phyloP scores from a whole-genome alignment of 257 asterid genomes.

The Dorcoceras hygrometricum region DNA sequence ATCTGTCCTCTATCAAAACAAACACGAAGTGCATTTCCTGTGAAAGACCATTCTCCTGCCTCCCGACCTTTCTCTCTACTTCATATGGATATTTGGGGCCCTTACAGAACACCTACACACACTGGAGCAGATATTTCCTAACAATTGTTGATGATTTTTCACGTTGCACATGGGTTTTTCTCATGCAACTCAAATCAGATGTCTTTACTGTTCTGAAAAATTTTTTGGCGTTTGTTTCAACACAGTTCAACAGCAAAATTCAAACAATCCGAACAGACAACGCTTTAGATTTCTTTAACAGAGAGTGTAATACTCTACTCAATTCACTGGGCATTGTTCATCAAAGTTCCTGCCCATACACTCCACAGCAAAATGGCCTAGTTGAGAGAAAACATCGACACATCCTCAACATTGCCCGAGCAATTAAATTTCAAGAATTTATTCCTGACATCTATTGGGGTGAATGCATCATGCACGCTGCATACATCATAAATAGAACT shows the following conservation, averaged over 20 bases:
- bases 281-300: neutral
- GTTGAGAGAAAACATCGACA: neutral
- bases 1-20: no score
- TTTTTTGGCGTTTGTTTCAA: neutral
- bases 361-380: neutral
- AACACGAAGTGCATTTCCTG: no score
- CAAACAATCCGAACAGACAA: neutral
- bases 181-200: neutral
- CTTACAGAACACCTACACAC: neutral
- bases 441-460: no score
- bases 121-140: neutral
- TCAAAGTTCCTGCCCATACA: neutral
- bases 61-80: no score
- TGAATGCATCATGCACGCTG: no score
- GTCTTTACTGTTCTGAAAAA: neutral
- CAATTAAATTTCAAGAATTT: neutral
- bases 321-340: neutral
- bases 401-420: neutral
- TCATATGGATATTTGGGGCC: neutral
- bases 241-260: neutral
- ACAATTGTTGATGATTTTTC: neutral
- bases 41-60: no score
- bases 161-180: neutral
- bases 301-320: fast-evolving
- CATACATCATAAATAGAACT: no score